Base-by-base conservation (phyloP, 2,329 filamentous ascomycete species). In the Cyphellophora europaea region DNA sequence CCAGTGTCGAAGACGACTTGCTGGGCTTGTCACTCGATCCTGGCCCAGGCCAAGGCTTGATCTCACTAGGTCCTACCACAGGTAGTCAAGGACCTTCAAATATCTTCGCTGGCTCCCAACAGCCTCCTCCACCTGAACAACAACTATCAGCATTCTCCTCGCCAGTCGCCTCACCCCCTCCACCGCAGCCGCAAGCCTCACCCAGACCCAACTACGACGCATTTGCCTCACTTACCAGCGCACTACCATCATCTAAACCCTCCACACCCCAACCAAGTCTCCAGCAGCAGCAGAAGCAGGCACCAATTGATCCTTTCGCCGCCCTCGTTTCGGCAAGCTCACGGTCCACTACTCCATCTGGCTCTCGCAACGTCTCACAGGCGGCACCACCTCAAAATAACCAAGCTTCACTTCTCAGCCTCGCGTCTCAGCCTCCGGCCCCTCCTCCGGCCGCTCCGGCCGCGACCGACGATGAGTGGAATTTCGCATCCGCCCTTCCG, bases 391-490 rank as follows among this genome's bases (percentile, higher is more conserved):
- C 19, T 35, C 43, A 37, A 6, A n/a, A n/a, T n/a, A n/a, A n/a
- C n/a, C 13, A 16, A 6, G 15, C 16, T 3, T 32, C 30, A 10
- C 30, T 19, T 6, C 15, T 32, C 15, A 12, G 34, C 19, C 23
- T 13, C 15, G 27, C 5, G 27, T 15, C 38, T 16, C 15, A 38
- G 21, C 51, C 32, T 41, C 41, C 21, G 30, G 49, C 13, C 37
- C 40, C 28, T 35, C 48, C 18, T 12, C 38, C 54, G 27, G 42
- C 54, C 4, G 40, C 40, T 28, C 35, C 36, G 19, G 27, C 50
- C 30, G 51, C 46, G 50, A 76, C 83, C 30, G 89, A 95, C 33
- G 89, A 96, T 45, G 89, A 96, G 53, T 96, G 89, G 88, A 82
- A 77, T 15, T 96, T 96, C 56, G 77, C 84, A 3, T 96, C 89